Evolutionary conservation across 805 yeast genomes (phyloP), one percentile per base, ranked within the genome.

Genomic region (Saturnispora diversa): DNA sequence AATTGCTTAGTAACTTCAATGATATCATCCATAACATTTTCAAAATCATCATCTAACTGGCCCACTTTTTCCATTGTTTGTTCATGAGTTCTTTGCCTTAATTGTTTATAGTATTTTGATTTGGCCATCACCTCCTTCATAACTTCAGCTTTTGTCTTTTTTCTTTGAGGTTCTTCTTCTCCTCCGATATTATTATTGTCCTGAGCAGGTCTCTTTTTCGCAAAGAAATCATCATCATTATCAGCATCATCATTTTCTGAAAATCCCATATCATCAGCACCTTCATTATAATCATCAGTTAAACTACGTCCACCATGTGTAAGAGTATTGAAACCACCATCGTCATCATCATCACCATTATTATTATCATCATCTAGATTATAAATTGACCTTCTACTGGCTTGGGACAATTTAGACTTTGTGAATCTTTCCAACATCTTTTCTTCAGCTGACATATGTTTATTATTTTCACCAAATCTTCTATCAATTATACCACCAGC

Each of bases 391-490:
- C 69, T 65, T 50, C 71, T 78, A n/a, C 75, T 64, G 2, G 72
- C 58, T 44, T 72, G 72, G 13, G 70, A 53, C 58, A 86, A 94
- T 56, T 84, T 72, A 65, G 90, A 97, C 42, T 80, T 76, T 4
- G 96, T 84, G 66, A 86, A 92, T 65, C 98, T 78, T 56, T 83
- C 95, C 63, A 92, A 73, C 95, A 87, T 87, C 60, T 83, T 85
- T 50, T 92, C 96, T 60, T 92, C 97, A 10, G 78, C 78, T n/a
- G 81, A 74, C 67, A 92, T 54, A 35, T 67, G 60, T 6, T 67
- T 59, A 59, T 85, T 80, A 48, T 74, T 73, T 56, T 92, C 98
- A 58, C 98, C 99, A 60, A 92, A 90, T 63, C 96, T 76, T 50
- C 87, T 72, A 66, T 92, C 98, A 2, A 77, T 59, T 11, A 92